These are phyloP conservation scores for Hypoxylon lenormandii DNA, from an alignment of 495 filamentous ascomycete genomes.

Conservation along the genomic window DNA sequence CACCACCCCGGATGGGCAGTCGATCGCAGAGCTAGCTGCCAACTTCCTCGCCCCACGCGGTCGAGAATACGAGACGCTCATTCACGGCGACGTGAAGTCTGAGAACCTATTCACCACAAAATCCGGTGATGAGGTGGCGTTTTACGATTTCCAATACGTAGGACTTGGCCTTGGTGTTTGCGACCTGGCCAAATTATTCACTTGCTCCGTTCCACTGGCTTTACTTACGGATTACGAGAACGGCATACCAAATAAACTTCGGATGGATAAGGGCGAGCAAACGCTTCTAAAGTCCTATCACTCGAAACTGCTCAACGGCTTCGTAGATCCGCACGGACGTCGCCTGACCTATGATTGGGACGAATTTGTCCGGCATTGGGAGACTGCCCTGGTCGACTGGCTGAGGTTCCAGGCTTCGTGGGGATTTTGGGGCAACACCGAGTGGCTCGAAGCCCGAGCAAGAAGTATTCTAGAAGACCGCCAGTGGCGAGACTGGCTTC, in stretches of 20 bases:
- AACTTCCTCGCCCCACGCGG: conserved; percentile 48
- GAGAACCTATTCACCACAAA: conserved; percentile 56
- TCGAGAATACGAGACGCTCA: conserved; percentile 52
- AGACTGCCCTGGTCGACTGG: conserved; percentile 63
- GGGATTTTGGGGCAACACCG: conserved; percentile 63
- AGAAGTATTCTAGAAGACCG: conserved; percentile 46
- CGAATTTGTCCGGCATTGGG: conserved; percentile 57
- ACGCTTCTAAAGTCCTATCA: conserved; percentile 54
- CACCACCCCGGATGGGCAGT: conserved; percentile 11
- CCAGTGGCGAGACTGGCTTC: conserved; percentile 43
- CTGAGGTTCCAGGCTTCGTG: conserved; percentile 62
- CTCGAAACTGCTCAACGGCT: conserved; percentile 35
- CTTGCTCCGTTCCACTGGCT: conserved; percentile 49
- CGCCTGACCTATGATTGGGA: conserved; percentile 53
- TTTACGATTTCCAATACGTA: conserved; percentile 64
- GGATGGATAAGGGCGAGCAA: conserved; percentile 51
- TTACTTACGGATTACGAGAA: conserved; percentile 35
- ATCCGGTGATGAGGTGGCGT: conserved; percentile 52
- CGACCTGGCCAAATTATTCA: conserved; percentile 62
- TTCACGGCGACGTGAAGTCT: conserved; percentile 63
- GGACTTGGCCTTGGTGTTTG: conserved; percentile 60
- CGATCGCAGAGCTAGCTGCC: conserved; percentile 49
- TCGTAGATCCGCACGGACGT: conserved; percentile 11
- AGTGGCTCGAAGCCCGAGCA: conserved; percentile 57
- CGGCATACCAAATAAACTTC: conserved; percentile 37